Conservation (phyloP, 2,329 filamentous ascomycete genomes). For the Dactylellina parvicollis region DNA sequence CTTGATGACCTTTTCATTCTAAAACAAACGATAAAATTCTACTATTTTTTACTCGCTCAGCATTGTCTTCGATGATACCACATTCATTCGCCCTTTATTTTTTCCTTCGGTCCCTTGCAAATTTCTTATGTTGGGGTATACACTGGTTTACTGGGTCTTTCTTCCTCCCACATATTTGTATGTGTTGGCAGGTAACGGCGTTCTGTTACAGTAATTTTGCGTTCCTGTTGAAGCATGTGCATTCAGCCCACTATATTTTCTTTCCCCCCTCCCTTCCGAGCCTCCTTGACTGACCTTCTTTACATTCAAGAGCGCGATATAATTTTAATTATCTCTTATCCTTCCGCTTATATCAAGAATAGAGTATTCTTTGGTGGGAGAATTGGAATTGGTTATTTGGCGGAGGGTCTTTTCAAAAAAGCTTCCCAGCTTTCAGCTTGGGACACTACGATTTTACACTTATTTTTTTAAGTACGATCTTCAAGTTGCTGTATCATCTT, state of each 20-base stretch:
- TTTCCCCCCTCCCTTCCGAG: conserved; percentile 4
- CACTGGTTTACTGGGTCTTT: conserved; percentile 25
- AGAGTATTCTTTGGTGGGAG: conserved; percentile 2
- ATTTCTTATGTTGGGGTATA: conserved; percentile 44
- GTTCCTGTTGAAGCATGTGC: no score
- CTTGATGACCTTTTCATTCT: conserved; percentile 66
- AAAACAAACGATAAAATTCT: conserved; percentile 24
- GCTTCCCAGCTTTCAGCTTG: background rate
- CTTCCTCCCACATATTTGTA: conserved; percentile 5
- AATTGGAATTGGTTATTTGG: conserved; percentile 7
- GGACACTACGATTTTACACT: background rate
- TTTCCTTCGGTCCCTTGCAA: background rate
- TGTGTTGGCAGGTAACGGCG: conserved; percentile 44
- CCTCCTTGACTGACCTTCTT: conserved; percentile 21
- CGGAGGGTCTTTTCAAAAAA: conserved; percentile 8
- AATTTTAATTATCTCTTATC: conserved; percentile 48
- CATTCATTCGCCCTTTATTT: conserved; percentile 28
- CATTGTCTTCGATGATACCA: conserved; percentile 47
- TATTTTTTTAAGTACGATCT: conserved; percentile 7
- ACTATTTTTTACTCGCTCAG: conserved; percentile 3
- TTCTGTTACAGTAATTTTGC: conserved; percentile 41
- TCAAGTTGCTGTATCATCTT: conserved; percentile 5
- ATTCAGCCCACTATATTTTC: conserved; percentile 6
- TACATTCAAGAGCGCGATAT: conserved; percentile 21
- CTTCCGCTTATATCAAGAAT: conserved; percentile 8